Base-by-base conservation (phyloP, 805 yeast species). In the Komagataella phaffii region DNA sequence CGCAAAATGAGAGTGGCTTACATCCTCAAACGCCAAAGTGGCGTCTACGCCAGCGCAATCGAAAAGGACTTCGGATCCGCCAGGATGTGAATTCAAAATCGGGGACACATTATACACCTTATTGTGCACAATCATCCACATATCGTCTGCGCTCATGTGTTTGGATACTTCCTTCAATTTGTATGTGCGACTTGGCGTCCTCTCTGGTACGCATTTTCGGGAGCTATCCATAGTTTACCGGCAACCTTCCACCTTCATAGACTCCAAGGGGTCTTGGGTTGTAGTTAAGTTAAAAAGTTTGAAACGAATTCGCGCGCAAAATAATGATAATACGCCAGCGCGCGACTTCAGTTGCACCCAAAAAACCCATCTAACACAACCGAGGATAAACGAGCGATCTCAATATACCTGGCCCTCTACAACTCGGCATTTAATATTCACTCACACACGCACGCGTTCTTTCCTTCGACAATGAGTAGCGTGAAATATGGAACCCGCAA, bases 31-130 rank as follows among this genome's bases (percentile, higher is more conserved):
- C 21, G 81, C 77, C 49, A 64, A 69, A 12, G 87, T 80, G 51
- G 89, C 90, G 64, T 88, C 96, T 54, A 76, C 75, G 47, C 96
- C 96, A 36, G 85, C 95, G 62, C 80, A 76, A 58, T 87, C 95
- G 50, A 79, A 67, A 53, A 88, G 72, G 36, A 87, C 85, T 63
- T 87, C 96, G 52, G 82, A 84, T 53, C 96, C 96, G 63, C 96
- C 96, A 49, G 93, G 91, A 66, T 85, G 93, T 51, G 72, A 73
- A 48, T 69, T 75, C 14, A 80, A 62, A 54, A 85, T 74, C 46
- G 62, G 56, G 17, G 87, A 75, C 44, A 80, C 72, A 61, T 85
- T 75, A 64, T 83, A 85, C 21, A 85, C 86, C 59, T 80, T 79
- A 54, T 82, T 83, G 59, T 79, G 78, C 48, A 85, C 69, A 46